Evolutionary conservation across 1,284 basidiomycete species (phyloP).

Genomic region (Ustilago bromivora): DNA sequence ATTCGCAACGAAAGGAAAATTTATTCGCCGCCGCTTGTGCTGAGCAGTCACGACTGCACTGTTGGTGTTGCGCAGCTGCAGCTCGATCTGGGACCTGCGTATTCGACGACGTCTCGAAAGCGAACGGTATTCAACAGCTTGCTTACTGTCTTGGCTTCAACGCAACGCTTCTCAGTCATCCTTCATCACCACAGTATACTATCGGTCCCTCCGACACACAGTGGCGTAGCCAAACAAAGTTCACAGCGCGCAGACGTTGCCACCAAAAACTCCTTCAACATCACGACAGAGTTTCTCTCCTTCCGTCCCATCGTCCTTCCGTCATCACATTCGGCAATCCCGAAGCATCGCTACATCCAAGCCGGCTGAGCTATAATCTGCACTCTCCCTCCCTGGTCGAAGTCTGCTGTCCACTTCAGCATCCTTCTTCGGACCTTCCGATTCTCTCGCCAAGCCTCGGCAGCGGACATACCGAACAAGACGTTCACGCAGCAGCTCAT

Average conservation of each 20-base stretch:
- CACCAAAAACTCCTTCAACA: background rate
- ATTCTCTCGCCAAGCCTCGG: background rate
- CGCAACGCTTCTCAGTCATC: background rate
- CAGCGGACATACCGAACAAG: background rate
- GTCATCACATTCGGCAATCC: background rate
- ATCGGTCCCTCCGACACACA: background rate
- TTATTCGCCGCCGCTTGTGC: conserved; percentile 27
- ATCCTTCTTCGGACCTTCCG: background rate
- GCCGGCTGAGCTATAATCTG: background rate
- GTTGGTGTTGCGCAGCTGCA: conserved; percentile 30
- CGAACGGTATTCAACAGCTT: background rate
- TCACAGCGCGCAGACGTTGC: background rate
- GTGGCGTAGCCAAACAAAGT: background rate
- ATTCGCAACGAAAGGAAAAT: conserved; percentile 4
- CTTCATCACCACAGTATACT: background rate
- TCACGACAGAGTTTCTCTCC: background rate
- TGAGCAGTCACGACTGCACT: conserved; percentile 41
- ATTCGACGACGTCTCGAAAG: conserved; percentile 7
- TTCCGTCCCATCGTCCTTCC: background rate
- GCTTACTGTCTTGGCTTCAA: background rate
- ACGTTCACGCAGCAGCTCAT: background rate
- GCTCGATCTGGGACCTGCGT: conserved; percentile 21
- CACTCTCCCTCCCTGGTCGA: too few relatives aligned
- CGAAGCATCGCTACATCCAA: background rate
- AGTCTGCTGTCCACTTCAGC: background rate